A percentile compares a stretch with the other conserved stretches of the same genome.
Evolutionary conservation across 202 grass and related monocot species (phyloP).

Genomic region (Schoenoplectus triqueter): DNA sequence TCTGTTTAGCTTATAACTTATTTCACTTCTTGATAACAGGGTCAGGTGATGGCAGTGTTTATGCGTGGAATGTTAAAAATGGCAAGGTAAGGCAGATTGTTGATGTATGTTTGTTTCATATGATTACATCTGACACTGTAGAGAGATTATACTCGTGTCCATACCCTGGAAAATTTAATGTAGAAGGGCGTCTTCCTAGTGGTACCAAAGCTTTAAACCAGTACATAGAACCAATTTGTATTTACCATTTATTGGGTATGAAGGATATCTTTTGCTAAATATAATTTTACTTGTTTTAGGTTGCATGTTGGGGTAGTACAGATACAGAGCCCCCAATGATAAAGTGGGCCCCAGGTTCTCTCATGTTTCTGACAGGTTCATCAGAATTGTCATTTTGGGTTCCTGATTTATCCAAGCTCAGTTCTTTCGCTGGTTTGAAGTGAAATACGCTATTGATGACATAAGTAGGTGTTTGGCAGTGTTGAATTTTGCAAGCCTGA

Average conservation of each 20-base stretch:
- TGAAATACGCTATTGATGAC: slow-evolving; percentile 17
- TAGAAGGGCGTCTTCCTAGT: neutral
- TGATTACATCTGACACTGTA: neutral
- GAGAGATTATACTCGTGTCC: slow-evolving; percentile 1
- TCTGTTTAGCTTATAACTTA: neutral
- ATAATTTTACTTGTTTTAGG: slow-evolving; percentile 45
- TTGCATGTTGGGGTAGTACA: slow-evolving; percentile 92
- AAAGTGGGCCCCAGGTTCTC: slow-evolving; percentile 82
- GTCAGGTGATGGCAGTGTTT: slow-evolving; percentile 92
- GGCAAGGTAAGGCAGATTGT: slow-evolving; percentile 59
- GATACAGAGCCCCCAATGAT: slow-evolving; percentile 89
- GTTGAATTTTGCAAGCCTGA: neutral
- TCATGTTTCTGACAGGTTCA: slow-evolving; percentile 90
- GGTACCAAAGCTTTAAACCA: neutral
- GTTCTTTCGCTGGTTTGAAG: slow-evolving; percentile 56
- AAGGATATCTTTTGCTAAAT: slow-evolving; percentile 1
- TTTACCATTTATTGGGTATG: neutral
- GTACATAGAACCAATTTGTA: neutral
- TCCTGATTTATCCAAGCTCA: slow-evolving; percentile 88
- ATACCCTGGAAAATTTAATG: neutral
- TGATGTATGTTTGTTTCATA: neutral
- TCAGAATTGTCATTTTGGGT: slow-evolving; percentile 97
- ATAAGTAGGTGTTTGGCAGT: too few species aligned
- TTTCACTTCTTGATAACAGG: slow-evolving; percentile 49
- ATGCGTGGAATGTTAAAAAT: slow-evolving; percentile 85